Base-by-base conservation (phyloP, 1,284 basidiomycete genomes). In the Malassezia obtusa region DNA sequence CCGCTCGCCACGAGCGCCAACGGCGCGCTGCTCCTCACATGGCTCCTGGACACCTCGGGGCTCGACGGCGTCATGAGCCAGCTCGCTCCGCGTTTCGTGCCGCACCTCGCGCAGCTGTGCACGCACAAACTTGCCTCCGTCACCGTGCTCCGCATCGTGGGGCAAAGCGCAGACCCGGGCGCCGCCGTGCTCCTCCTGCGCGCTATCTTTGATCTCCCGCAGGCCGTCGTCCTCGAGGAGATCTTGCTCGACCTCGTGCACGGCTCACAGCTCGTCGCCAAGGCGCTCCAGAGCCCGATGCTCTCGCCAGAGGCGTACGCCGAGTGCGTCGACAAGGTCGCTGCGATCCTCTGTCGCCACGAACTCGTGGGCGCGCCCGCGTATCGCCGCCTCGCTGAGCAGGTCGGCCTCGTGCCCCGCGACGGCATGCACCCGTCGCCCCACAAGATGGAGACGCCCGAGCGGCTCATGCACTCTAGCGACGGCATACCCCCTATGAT, bases 1-100 rank as follows among this genome's bases (percentile, higher is more conserved):
- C 92, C 92, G 12, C 80, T 99, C 54, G 90, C 92, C 4, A 98
- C 92, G 28, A 96, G 94, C 72, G 88, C 90, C 11, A 99, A 99
- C 67, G 94, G 94, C 43, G 88, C 92, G 0, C 78, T 99, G 50
- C 78, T 98, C 46, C 78, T 99, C 46, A 96, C 91, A 2, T 98
- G 94, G 94, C 80, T 99, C 26, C 81, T 98, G 55, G 94, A 99
- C 69, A 86, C 88, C 0, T 92, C 89, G 37, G 83, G 83, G 59
- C 85, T 99, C 76, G 85, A 88, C 1, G 92, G 90, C 3, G 82
- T 94, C 37, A 96, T 92, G 77, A 83, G 85, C 49, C 78, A 98
- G 45, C 79, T 98, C 37, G 89, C 92, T 1, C 89, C 89, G 44
- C 86, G 92, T 37, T 92, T 98, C 74, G 88, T 88, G 0, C 89